Base-by-base conservation (phyloP, 2,329 filamentous ascomycete genomes). In the Scedosporium minutisporum region DNA sequence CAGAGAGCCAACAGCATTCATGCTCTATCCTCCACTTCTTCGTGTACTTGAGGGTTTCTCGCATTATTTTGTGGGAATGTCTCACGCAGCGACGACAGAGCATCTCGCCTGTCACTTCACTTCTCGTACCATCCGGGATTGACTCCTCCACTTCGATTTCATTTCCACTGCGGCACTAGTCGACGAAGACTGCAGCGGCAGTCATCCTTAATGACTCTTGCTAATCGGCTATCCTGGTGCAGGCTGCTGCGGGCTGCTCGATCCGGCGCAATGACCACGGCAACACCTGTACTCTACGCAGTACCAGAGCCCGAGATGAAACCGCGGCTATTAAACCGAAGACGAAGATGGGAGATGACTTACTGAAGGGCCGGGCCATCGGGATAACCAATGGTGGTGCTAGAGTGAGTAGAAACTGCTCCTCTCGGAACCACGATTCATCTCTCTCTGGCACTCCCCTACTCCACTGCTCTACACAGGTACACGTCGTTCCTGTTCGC, bases 231-330 rank as follows among this genome's bases (percentile, higher is more conserved):
- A 48, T 48, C 44, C 3, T 48, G 44, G n/a, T 48, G 44, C 44
- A n/a, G 18, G 16, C 51, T 25, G 23, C 51, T 38, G 10, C 33
- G 33, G 21, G 21, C 23, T 14, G 51, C 23, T 14, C 3, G 23
- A 55, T 55, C 51, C 23, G 51, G 51, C 21, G 23, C 51, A 10
- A 23, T 27, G 51, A 27, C 21, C 23, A 25, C 51, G 29, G 51
- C 23, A 14, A 38, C 33, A 14, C 33, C 33, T 14, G 33, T 38
- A 10, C 9, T 38, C 33, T 38, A 38, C 33, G 9, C 33, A 3
- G 7, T 55, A 55, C 51, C 23, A 29, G 12, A 55, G 51, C 44
- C 60, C 48, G 60, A 55, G 27, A 57, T 61, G 60, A 57, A 61
- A 46, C 41, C 59, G 59, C 59, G 44, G 59, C 44, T 61, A 48